Evolutionary conservation across 2,329 filamentous ascomycete genomes (phyloP).

Genomic region (Curvularia verruculosa): DNA sequence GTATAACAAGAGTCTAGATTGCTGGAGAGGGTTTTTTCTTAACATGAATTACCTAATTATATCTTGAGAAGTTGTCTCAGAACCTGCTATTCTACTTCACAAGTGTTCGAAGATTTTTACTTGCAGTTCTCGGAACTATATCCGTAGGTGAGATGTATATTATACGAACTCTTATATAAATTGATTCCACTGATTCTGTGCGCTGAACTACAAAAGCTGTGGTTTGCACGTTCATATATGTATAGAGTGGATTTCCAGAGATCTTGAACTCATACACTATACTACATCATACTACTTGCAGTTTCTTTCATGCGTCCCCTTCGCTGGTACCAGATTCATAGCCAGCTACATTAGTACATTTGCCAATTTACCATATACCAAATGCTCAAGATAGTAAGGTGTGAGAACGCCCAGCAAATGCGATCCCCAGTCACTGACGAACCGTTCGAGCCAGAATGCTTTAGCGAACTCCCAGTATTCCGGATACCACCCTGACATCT

Average conservation of each 20-base stretch:
- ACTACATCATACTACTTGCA: neutral
- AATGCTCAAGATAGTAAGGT: conserved; percentile 25
- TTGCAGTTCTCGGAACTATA: neutral
- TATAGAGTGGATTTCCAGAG: too few relatives aligned
- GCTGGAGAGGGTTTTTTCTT: too few relatives aligned
- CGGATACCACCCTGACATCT: conserved; percentile 30
- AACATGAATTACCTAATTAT: too few relatives aligned
- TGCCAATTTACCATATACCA: conserved; percentile 22
- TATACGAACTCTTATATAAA: too few relatives aligned
- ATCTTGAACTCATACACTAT: too few relatives aligned
- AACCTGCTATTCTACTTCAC: neutral
- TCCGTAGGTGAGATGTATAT: too few relatives aligned
- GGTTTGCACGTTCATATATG: too few relatives aligned
- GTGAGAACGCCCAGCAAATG: conserved; percentile 22
- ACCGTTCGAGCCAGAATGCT: conserved; percentile 31
- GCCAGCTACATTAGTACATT: conserved; percentile 19
- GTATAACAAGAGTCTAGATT: too few relatives aligned
- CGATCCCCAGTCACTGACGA: conserved; percentile 17
- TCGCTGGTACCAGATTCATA: neutral
- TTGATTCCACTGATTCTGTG: too few relatives aligned
- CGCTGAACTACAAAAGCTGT: too few relatives aligned
- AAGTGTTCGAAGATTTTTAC: neutral
- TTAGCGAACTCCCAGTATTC: conserved; percentile 34
- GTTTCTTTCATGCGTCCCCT: neutral
- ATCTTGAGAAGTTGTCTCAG: too few relatives aligned